A percentile compares a stretch with the other conserved stretches of the same genome.
Evolutionary conservation across 257 asterid species (phyloP).

Genomic region (Cynanchum wilfordii): DNA sequence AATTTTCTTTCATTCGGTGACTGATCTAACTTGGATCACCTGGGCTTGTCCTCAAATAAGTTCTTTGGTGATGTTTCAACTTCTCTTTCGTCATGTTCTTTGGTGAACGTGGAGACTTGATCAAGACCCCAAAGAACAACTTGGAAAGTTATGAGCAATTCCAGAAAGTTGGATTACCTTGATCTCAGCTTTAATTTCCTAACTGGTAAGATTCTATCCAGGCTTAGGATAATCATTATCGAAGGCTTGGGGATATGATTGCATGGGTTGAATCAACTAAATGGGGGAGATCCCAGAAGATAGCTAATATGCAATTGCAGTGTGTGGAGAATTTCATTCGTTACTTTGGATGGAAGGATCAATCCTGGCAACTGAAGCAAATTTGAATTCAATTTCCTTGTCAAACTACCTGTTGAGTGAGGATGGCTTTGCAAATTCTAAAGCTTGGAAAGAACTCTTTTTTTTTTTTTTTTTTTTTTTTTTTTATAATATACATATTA

Average conservation of each 20-base stretch:
- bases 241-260: conserved; percentile 62
- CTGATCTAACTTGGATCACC: conserved; percentile 53
- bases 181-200: conserved; percentile 85
- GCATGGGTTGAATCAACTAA: conserved; percentile 76
- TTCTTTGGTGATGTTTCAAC: conserved; percentile 41
- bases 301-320: too few relatives aligned
- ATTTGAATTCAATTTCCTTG: conserved; percentile 83
- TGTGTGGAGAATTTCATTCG: too few relatives aligned
- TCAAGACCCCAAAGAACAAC: conserved; percentile 39
- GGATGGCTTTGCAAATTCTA: too few relatives aligned
- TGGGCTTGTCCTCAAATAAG: conserved; percentile 69
- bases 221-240: conserved; percentile 56
- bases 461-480: too few relatives aligned
- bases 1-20: conserved; percentile 43
- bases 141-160: conserved; percentile 59
- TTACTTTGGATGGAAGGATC: too few relatives aligned
- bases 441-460: too few relatives aligned
- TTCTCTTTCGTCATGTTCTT: conserved; percentile 48
- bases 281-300: too few relatives aligned
- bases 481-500: too few relatives aligned
- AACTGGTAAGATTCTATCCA: conserved; percentile 53
- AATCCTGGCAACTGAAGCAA: conserved; percentile 74
- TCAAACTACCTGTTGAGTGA: conserved; percentile 66
- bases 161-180: conserved; percentile 67
- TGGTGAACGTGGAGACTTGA: conserved; percentile 60